phyloP scores from a whole-genome alignment of 163 green algal genomes.

The Scenedesmus sp. region DNA sequence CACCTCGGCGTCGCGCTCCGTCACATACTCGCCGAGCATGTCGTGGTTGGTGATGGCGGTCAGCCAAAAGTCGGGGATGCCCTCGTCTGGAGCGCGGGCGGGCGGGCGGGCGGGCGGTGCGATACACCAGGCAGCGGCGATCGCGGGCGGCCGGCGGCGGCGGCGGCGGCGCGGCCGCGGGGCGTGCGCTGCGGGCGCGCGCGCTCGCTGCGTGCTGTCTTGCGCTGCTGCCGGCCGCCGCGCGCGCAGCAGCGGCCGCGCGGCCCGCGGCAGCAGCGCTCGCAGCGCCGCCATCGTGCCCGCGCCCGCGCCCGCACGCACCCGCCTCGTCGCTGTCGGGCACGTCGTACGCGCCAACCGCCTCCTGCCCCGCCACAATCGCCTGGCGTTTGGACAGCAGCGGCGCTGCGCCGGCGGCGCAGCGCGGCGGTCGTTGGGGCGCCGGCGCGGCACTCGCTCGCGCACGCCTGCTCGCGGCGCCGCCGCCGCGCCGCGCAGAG shows the following conservation, averaged over 20 bases:
- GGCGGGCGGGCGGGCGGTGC: no score
- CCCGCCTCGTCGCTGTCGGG: conserved; percentile 57
- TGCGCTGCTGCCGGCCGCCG: neutral
- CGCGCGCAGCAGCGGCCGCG: no score
- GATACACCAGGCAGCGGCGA: no score
- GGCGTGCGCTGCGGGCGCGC: neutral
- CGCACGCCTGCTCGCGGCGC: neutral
- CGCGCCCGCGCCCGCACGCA: conserved; percentile 20
- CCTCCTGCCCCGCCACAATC: conserved; percentile 69
- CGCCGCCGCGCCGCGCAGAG: neutral
- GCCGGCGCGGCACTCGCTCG: no score
- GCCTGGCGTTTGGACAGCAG: conserved; percentile 61
- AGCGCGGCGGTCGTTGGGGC: no score
- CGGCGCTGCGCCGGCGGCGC: conserved; percentile 63
- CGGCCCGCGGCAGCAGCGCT: no score
- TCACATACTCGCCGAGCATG: conserved; percentile 72
- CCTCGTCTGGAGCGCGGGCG: conserved; percentile 47
- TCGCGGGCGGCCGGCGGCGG: neutral
- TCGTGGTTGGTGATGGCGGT: conserved; percentile 86
- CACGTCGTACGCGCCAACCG: conserved; percentile 64
- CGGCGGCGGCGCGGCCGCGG: neutral
- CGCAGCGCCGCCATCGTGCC: neutral
- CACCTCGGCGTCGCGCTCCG: conserved; percentile 87
- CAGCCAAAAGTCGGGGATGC: conserved; percentile 96
- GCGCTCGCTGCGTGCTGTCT: neutral